Conservation (phyloP, 495 filamentous ascomycete species). For the Lasiosphaeria ovina region DNA sequence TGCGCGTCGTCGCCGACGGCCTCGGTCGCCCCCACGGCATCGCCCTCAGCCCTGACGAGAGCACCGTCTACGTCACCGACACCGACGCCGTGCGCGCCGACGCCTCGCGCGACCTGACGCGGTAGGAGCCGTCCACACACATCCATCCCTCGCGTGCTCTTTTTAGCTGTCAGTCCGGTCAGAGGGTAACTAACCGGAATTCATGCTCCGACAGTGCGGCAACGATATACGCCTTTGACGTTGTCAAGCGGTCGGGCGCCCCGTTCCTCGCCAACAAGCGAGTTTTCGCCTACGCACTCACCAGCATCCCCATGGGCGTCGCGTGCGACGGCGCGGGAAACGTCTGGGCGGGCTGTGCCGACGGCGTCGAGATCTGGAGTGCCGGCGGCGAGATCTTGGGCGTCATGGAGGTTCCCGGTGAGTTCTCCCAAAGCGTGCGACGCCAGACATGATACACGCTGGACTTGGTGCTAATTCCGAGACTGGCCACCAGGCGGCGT, state of each 20-base stretch:
- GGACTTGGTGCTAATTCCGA: not conserved
- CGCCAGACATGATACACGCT: not conserved
- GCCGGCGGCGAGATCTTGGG: constrained; percentile 44
- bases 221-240: constrained; percentile 38
- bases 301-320: constrained; percentile 45
- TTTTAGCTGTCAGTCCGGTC: not conserved
- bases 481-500: constrained; percentile 26
- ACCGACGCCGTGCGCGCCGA: constrained; percentile 31
- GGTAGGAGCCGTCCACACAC: constrained; percentile 9
- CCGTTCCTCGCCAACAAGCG: constrained; percentile 49
- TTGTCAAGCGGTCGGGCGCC: constrained; percentile 16
- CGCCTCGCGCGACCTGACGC: constrained; percentile 20
- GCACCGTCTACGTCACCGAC: constrained; percentile 45
- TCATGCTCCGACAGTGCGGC: constrained; percentile 18
- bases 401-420: constrained; percentile 34
- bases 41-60: constrained; percentile 37
- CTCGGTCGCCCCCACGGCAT: constrained; percentile 44
- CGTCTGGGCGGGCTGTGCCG: constrained; percentile 48
- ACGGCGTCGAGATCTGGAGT: constrained; percentile 50
- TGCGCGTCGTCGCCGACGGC: constrained; percentile 45
- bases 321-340: constrained; percentile 43
- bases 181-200: not conserved
- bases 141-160: not conserved
- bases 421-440: constrained; percentile 3
- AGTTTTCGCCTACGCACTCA: constrained; percentile 49